Percentiles rank a stretch among this genome's conserved stretches.
phyloP scores from a whole-genome alignment of 768 basidiomycete genomes.

The Termitomyces eurrhizus region DNA sequence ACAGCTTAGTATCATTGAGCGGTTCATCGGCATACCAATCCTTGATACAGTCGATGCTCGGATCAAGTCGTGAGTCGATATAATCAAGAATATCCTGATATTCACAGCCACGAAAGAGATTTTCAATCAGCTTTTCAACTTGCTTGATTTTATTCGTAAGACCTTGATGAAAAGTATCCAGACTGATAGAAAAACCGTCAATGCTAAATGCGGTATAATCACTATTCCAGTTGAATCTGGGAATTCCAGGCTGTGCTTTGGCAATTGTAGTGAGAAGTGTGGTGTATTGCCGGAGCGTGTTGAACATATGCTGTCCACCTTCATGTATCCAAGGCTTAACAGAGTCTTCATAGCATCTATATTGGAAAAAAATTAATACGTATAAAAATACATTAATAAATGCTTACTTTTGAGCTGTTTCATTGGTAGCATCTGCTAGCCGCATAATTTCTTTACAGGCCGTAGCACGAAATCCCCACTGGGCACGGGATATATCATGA shows the following conservation, averaged over 20 bases:
- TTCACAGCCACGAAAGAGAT: background rate
- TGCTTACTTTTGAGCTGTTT: background rate
- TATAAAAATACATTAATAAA: too few species aligned
- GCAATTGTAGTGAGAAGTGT: background rate
- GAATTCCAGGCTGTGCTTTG: background rate
- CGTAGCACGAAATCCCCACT: constrained; percentile 3
- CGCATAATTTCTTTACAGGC: background rate
- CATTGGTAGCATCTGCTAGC: background rate
- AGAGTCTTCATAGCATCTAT: background rate
- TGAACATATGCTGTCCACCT: background rate
- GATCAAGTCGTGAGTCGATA: background rate
- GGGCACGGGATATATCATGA: background rate
- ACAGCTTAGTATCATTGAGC: background rate
- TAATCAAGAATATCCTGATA: background rate
- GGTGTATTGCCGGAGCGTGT: background rate
- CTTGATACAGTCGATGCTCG: background rate
- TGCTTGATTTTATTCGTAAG: background rate
- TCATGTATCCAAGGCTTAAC: background rate
- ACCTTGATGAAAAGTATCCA: background rate
- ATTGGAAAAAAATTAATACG: too few species aligned
- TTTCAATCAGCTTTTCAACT: background rate
- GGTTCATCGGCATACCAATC: background rate
- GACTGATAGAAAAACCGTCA: background rate
- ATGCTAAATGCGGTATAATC: background rate
- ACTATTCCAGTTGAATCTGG: background rate